phyloP scores from a whole-genome alignment of 306 rosid species.

The Cicer chorassanicum region DNA sequence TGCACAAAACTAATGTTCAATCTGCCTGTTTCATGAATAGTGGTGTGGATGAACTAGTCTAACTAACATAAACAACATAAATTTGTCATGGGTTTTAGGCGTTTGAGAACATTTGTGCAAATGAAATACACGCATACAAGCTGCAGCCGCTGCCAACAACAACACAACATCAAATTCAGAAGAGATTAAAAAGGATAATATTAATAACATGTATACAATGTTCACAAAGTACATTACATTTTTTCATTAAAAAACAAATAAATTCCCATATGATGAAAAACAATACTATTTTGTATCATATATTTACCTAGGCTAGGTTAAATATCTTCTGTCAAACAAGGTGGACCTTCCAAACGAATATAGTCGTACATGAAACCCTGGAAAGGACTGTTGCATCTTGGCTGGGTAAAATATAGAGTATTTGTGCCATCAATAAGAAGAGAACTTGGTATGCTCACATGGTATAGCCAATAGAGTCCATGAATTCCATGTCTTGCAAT shows the following conservation, averaged over 20 bases:
- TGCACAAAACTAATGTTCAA: slow-evolving; percentile 20
- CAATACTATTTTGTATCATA: slow-evolving; percentile 19
- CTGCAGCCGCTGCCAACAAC: neutral
- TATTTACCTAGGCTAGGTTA: slow-evolving; percentile 32
- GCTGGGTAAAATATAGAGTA: slow-evolving; percentile 64
- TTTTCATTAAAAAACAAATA: slow-evolving; percentile 2
- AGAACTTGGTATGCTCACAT: slow-evolving; percentile 50
- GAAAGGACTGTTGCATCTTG: slow-evolving; percentile 53
- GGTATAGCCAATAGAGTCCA: slow-evolving; percentile 74
- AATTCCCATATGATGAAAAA: slow-evolving; percentile 23
- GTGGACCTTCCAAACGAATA: slow-evolving; percentile 78
- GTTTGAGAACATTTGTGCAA: neutral
- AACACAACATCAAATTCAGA: neutral
- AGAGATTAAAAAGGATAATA: slow-evolving; percentile 2
- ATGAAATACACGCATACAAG: slow-evolving; percentile 11
- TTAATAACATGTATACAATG: slow-evolving; percentile 21
- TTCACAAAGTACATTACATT: neutral
- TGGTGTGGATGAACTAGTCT: slow-evolving; percentile 1
- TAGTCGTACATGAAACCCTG: slow-evolving; percentile 81
- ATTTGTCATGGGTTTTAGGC: neutral
- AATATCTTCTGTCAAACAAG: slow-evolving; percentile 47
- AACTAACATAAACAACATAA: slow-evolving; percentile 28
- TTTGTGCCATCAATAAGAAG: slow-evolving; percentile 56
- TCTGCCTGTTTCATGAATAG: slow-evolving; percentile 16
- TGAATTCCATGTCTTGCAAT: slow-evolving; percentile 84